phyloP scores from a whole-genome alignment of 441 rosid species.

The Dalechampia spathulata region DNA sequence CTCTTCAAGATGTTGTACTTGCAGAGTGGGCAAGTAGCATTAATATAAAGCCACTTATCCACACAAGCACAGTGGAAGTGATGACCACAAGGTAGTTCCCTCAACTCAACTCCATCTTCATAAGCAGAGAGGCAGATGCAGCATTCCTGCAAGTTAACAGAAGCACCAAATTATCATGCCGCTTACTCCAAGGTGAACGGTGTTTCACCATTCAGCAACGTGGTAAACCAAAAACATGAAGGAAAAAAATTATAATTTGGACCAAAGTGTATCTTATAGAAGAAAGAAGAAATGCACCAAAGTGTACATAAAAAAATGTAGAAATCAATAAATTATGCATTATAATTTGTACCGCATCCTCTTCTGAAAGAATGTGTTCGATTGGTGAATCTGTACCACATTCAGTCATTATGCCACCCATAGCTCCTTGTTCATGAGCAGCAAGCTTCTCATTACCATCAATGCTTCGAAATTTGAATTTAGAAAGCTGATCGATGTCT shows the following conservation, averaged over 20 bases:
- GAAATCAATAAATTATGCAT: neutral
- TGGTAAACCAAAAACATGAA: too few relatives aligned
- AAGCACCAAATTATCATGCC: too few relatives aligned
- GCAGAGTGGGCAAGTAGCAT: conserved; percentile 93
- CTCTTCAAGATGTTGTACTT: conserved; percentile 77
- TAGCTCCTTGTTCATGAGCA: conserved; percentile 36
- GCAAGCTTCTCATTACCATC: conserved; percentile 30
- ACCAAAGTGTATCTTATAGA: neutral
- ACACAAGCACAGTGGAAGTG: conserved; percentile 89
- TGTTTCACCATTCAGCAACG: too few relatives aligned
- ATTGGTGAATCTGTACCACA: conserved; percentile 53
- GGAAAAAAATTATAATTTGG: too few relatives aligned
- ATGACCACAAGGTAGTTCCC: conserved; percentile 86
- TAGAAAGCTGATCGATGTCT: conserved; percentile 74
- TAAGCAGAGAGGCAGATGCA: conserved; percentile 91
- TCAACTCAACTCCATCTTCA: conserved; percentile 77
- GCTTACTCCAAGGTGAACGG: too few relatives aligned
- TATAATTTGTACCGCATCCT: conserved; percentile 62
- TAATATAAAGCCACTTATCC: conserved; percentile 90
- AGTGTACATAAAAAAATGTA: neutral
- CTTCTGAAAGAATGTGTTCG: conserved; percentile 47
- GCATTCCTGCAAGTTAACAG: conserved; percentile 55
- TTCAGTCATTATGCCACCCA: conserved; percentile 66
- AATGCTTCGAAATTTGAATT: conserved; percentile 48
- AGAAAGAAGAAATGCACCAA: too few relatives aligned